These are phyloP conservation scores for Penicillium sp. DNA, from an alignment of 2,329 filamentous ascomycete genomes.

Conservation along the genomic window DNA sequence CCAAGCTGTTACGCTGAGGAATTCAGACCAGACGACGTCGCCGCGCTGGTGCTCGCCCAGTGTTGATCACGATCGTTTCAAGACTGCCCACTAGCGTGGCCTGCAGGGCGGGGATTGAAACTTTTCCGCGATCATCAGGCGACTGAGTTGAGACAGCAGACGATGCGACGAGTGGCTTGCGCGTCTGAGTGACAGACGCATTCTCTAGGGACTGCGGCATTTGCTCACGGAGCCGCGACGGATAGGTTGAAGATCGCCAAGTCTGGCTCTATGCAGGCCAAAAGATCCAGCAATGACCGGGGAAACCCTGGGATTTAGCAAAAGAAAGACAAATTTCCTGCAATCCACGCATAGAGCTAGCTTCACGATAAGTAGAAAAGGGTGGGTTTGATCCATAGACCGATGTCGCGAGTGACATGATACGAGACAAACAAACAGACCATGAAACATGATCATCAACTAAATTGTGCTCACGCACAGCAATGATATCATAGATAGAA, in stretches of 20 bases:
- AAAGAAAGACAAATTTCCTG: not conserved
- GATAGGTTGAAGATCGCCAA: conserved; percentile 17
- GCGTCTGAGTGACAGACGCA: conserved; percentile 10
- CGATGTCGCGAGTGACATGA: not conserved
- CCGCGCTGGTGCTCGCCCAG: not conserved
- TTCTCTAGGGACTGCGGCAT: conserved; percentile 15
- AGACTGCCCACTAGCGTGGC: not conserved
- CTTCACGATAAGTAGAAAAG: not conserved
- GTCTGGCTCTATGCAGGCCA: conserved; percentile 3
- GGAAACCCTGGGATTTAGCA: not conserved
- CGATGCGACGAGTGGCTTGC: conserved; percentile 3
- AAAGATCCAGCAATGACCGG: not conserved
- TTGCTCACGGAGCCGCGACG: conserved; percentile 15
- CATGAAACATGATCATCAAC: not conserved
- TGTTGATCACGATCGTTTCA: conserved; percentile 13
- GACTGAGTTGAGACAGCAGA: not conserved
- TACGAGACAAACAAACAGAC: not conserved
- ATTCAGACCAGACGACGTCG: not conserved
- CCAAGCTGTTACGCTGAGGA: not conserved
- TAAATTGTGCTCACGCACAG: not conserved
- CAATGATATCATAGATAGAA: conserved; percentile 1
- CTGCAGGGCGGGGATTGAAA: not conserved
- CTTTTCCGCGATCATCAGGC: conserved; percentile 5
- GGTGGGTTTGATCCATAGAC: not conserved
- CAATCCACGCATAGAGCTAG: not conserved